Evolutionary conservation across 495 filamentous ascomycete species (phyloP).

Genomic region (Xylaria grammica): DNA sequence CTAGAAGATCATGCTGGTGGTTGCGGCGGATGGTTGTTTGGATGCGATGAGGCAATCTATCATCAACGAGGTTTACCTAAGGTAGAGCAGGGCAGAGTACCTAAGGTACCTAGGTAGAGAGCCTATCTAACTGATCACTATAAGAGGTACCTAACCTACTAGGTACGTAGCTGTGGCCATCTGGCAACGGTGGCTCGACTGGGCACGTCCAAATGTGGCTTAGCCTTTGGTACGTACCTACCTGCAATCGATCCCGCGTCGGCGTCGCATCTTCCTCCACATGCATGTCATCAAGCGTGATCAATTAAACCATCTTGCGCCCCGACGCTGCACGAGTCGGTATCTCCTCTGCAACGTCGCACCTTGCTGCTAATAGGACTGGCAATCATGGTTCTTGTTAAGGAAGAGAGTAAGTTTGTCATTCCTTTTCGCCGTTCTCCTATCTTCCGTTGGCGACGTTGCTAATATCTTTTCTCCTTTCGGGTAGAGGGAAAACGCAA

Average conservation of each 20-base stretch:
- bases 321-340: constrained; percentile 7
- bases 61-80: too few relatives aligned
- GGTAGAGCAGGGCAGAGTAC: too few relatives aligned
- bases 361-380: neutral
- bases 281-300: neutral
- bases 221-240: neutral
- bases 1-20: neutral
- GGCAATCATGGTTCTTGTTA: constrained; percentile 39
- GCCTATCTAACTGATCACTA: too few relatives aligned
- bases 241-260: neutral
- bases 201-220: constrained; percentile 3
- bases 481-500: constrained; percentile 73
- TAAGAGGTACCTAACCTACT: too few relatives aligned
- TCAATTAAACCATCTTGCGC: constrained; percentile 6
- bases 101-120: too few relatives aligned
- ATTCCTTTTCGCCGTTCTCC: neutral
- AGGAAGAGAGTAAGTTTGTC: constrained; percentile 52
- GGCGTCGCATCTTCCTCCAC: neutral
- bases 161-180: neutral
- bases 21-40: too few relatives aligned
- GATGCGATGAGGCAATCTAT: too few relatives aligned
- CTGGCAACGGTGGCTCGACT: constrained; percentile 21
- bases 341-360: constrained; percentile 10
- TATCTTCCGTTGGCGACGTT: neutral
- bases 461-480: constrained; percentile 16